A percentile compares a stretch with the other conserved stretches of the same genome.
Evolutionary conservation across 805 yeast genomes (phyloP).

Genomic region (Peterozyma xylosa): DNA sequence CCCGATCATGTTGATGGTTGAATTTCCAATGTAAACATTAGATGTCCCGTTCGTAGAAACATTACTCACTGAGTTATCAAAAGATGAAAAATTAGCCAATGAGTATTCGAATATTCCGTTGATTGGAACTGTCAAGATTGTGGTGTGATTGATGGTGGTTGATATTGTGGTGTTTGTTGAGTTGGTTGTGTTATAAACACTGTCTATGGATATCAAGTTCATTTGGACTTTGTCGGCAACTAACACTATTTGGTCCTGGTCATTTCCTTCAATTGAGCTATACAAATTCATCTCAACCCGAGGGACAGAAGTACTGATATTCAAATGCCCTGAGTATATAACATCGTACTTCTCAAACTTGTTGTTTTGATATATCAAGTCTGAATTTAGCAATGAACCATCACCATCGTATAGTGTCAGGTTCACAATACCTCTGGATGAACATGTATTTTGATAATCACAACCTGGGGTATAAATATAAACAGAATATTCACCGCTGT

Average conservation of each 20-base stretch:
- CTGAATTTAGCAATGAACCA: constrained; percentile 31
- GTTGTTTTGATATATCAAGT: constrained; percentile 72
- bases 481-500: constrained; percentile 69
- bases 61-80: constrained; percentile 15
- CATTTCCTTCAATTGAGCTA: constrained; percentile 18
- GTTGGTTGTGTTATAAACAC: constrained; percentile 21
- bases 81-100: constrained; percentile 50
- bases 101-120: constrained; percentile 85
- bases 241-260: constrained; percentile 33
- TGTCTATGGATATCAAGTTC: constrained; percentile 38
- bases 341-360: constrained; percentile 72
- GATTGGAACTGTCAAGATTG: constrained; percentile 26
- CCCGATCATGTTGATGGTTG: constrained; percentile 36
- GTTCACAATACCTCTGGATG: constrained; percentile 65
- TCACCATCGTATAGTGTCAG: constrained; percentile 54
- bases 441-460: constrained; percentile 56
- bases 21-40: constrained; percentile 32
- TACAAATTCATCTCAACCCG: constrained; percentile 35
- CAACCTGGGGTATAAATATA: constrained; percentile 87
- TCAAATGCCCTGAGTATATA: constrained; percentile 62
- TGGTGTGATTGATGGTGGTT: constrained; percentile 4
- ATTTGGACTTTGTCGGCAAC: constrained; percentile 68
- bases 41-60: constrained; percentile 8
- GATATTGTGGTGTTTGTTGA: constrained; percentile 18
- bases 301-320: constrained; percentile 35